Evolutionary conservation across 306 rosid species (phyloP), one percentile per base, ranked within the genome.

Genomic region (Ormosia semicastrata): DNA sequence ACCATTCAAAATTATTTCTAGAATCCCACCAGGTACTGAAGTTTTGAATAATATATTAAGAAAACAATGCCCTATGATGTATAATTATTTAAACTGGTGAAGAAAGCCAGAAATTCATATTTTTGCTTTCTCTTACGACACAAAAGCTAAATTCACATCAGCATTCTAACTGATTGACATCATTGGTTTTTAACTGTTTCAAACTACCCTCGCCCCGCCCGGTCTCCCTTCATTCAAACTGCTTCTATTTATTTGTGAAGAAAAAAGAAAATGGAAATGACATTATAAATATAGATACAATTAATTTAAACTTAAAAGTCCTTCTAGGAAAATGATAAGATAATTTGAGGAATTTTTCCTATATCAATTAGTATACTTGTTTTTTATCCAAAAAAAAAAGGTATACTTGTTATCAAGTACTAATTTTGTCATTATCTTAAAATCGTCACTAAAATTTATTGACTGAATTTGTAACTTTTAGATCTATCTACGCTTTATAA

Each of bases 11-110:
- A 13, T 10, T 50, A 7, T n/a, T 30, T 50, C 40, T 7, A 39
- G 66, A 71, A 62, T 39, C 67, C 69, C 15, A 53, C 14, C 73
- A 7, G 49, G 77, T 49, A 80, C 57, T 13, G n/a, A 78, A 73
- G 4, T 56, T 73, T 73, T 40, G 50, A 50, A 29, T 15, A 11
- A 43, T 30, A 49, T 39, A 73, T 47, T 59, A 41, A 68, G 70
- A 58, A 44, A 14, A 47, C 4, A 79, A 30, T 49, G 66, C 67
- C 80, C 58, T 72, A 52, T 59, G 1, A 49, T 52, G 10, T 12
- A 44, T 30, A 24, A 36, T 58, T 53, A 34, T 65, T 44, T 52
- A 56, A 78, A 52, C 40, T 63, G 32, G 54, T 4, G 12, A 73
- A 73, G 9, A 9, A 32, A 73, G 49, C 34, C 37, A 54, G 24